A percentile compares a stretch with the other conserved stretches of the same genome.
Conservation (phyloP, 139 green algal genomes). For the Chlorella sp. region DNA sequence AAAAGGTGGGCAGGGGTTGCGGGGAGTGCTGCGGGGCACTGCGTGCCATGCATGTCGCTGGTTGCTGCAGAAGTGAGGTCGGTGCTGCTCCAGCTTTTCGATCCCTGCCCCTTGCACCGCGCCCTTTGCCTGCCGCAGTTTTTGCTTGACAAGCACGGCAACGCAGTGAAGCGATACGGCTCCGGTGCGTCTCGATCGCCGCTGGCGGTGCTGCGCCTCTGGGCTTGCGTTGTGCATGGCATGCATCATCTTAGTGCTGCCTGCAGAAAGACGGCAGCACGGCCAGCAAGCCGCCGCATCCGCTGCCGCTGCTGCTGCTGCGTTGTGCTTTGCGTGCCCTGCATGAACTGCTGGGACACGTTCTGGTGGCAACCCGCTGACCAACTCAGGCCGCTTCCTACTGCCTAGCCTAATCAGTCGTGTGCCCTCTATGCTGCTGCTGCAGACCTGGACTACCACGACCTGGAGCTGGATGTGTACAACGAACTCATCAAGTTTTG, state of each 20-base stretch:
- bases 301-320: neutral
- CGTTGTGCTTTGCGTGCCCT: neutral
- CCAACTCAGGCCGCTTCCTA: neutral
- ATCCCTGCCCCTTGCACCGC: too few relatives aligned
- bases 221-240: neutral
- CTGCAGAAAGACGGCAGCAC: neutral
- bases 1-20: neutral
- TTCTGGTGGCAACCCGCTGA: neutral
- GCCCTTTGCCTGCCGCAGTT: neutral
- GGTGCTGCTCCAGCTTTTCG: too few relatives aligned
- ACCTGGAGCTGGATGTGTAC: conserved; percentile 23
- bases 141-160: conserved; percentile 32
- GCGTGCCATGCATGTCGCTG: too few relatives aligned
- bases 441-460: conserved; percentile 20
- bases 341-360: neutral
- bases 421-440: neutral
- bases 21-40: too few relatives aligned
- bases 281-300: neutral
- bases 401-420: neutral
- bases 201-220: too few relatives aligned
- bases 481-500: conserved; percentile 34
- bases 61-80: too few relatives aligned
- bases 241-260: neutral
- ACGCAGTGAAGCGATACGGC: conserved; percentile 34
- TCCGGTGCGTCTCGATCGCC: neutral